phyloP scores from a whole-genome alignment of 805 yeast genomes.

The Schizosaccharomyces octosporus region DNA sequence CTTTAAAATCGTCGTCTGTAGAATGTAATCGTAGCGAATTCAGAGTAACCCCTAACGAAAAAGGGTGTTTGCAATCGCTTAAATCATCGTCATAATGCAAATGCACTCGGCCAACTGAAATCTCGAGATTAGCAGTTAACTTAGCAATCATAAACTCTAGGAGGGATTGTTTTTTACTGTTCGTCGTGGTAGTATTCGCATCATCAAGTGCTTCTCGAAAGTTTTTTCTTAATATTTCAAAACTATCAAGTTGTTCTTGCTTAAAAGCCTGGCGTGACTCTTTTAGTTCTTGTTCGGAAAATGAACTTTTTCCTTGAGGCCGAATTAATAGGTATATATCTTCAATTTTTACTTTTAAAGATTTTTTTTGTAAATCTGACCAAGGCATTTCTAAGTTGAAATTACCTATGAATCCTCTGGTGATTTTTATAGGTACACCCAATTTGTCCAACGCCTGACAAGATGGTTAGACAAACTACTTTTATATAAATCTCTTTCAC shows the following conservation, averaged over 20 bases:
- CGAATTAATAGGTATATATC: constrained; percentile 59
- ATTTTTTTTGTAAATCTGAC: constrained; percentile 80
- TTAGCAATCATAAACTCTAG: constrained; percentile 71
- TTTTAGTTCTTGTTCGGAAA: constrained; percentile 28
- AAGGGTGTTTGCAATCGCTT: constrained; percentile 48
- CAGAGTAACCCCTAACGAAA: constrained; percentile 59
- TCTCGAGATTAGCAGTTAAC: constrained; percentile 63
- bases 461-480: not conserved
- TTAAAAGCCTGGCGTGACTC: constrained; percentile 6
- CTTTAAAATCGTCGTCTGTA: constrained; percentile 63
- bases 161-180: constrained; percentile 46
- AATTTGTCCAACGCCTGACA: constrained; percentile 50
- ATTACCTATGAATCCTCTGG: constrained; percentile 74
- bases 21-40: constrained; percentile 79
- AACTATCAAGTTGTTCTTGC: not conserved
- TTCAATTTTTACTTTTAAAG: constrained; percentile 68
- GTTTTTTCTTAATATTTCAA: constrained; percentile 9
- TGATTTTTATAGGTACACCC: constrained; percentile 64
- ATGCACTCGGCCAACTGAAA: constrained; percentile 77
- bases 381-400: constrained; percentile 84
- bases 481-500: not conserved
- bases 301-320: constrained; percentile 17
- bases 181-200: constrained; percentile 6
- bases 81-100: constrained; percentile 68
- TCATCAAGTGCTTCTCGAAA: constrained; percentile 29